A percentile compares a stretch with the other conserved stretches of the same genome.
Evolutionary conservation across 371 early-diverging fungal species (phyloP).

Genomic region (Rhizopus microsporus): DNA sequence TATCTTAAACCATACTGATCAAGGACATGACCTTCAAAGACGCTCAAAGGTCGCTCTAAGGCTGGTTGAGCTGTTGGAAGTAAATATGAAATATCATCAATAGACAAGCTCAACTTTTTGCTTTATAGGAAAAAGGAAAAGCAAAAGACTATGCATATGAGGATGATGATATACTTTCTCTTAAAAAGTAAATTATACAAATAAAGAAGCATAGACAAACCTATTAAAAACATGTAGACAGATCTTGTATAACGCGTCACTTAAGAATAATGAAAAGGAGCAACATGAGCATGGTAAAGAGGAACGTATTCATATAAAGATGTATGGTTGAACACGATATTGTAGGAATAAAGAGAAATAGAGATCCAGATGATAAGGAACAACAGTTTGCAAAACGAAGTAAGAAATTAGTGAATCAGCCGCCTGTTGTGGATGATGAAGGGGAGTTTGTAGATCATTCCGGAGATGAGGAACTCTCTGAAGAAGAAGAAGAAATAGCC

Average conservation of each 20-base stretch:
- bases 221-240: constrained; percentile 12
- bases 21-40: constrained; percentile 38
- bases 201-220: neutral
- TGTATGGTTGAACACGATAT: neutral
- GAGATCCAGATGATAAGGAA: too few species aligned
- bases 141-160: constrained; percentile 46
- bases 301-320: neutral
- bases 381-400: neutral
- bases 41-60: constrained; percentile 39
- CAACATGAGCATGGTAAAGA: constrained; percentile 22
- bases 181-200: constrained; percentile 39
- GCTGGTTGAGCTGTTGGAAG: constrained; percentile 41
- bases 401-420: neutral
- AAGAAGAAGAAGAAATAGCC: constrained; percentile 5
- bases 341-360: too few species aligned
- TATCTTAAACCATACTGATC: constrained; percentile 36
- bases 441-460: constrained; percentile 12
- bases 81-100: constrained; percentile 12
- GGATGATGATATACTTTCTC: constrained; percentile 48
- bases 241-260: constrained; percentile 23
- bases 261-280: constrained; percentile 1
- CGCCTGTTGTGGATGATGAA: constrained; percentile 10
- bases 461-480: constrained; percentile 12
- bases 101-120: neutral
- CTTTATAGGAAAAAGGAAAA: constrained; percentile 49